Percentiles rank a stretch among this genome's conserved stretches.
Conservation (phyloP, 2,329 filamentous ascomycete species). For the Trichoderma sp. region DNA sequence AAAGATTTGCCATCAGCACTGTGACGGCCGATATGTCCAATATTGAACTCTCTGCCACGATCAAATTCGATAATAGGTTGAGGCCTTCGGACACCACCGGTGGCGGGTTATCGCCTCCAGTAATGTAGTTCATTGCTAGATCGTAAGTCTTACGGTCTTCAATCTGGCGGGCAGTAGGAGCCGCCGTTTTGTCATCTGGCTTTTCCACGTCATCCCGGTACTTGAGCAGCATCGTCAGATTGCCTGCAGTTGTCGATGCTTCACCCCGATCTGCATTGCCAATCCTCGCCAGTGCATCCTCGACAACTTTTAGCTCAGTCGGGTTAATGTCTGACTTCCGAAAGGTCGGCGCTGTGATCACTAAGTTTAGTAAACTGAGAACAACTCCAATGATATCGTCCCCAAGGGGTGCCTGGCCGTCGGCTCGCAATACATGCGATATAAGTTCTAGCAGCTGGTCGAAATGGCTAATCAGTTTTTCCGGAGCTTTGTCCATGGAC, state of each 20-base stretch:
- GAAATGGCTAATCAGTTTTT: slow-evolving; percentile 62
- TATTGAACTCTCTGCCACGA: slow-evolving; percentile 53
- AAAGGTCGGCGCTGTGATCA: slow-evolving; percentile 57
- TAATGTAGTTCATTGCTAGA: slow-evolving; percentile 63
- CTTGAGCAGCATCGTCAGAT: slow-evolving; percentile 53
- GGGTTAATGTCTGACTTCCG: slow-evolving; percentile 46
- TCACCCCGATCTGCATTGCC: slow-evolving; percentile 38
- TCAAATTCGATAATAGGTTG: slow-evolving; percentile 56
- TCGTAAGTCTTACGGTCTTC: slow-evolving; percentile 62
- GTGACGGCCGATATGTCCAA: slow-evolving; percentile 65
- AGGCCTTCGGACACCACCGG: slow-evolving; percentile 66
- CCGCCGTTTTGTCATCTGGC: slow-evolving; percentile 35
- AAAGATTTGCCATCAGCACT: slow-evolving; percentile 60
- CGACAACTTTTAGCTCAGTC: slow-evolving; percentile 43
- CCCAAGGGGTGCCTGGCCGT: slow-evolving; percentile 39
- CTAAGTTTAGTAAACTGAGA: slow-evolving; percentile 59
- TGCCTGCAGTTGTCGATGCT: slow-evolving; percentile 52
- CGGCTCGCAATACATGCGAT: slow-evolving; percentile 54
- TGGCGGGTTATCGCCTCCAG: slow-evolving; percentile 56
- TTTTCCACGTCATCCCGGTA: slow-evolving; percentile 55
- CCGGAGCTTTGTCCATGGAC: slow-evolving; percentile 61
- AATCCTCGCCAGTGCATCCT: slow-evolving; percentile 47
- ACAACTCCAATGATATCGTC: slow-evolving; percentile 52
- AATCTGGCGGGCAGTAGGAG: slow-evolving; percentile 46
- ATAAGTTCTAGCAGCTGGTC: slow-evolving; percentile 64